phyloP scores from a whole-genome alignment of 2,329 filamentous ascomycete species.

The Aspergillus jensenii region DNA sequence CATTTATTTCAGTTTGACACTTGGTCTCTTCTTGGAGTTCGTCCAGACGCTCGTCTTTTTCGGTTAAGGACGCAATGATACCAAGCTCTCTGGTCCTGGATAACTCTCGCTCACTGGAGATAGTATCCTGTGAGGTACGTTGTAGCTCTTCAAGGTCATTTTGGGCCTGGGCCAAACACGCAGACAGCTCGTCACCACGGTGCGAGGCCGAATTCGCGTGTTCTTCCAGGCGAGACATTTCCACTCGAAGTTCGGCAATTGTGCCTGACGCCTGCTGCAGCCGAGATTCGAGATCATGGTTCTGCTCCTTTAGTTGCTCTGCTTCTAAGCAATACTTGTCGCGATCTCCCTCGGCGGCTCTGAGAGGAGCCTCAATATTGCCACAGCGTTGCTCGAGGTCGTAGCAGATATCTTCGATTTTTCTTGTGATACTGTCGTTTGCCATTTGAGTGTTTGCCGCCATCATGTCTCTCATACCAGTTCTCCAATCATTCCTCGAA shows the following conservation, averaged over 20 bases:
- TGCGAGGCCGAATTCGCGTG: conserved; percentile 40
- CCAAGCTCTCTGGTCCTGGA: conserved; percentile 43
- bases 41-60: conserved; percentile 47
- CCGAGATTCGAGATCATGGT: conserved; percentile 38
- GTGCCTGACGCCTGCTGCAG: conserved; percentile 35
- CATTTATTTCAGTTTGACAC: conserved; percentile 21
- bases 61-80: conserved; percentile 42
- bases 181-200: conserved; percentile 38
- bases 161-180: conserved; percentile 32
- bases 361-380: conserved; percentile 55
- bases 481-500: conserved; percentile 50
- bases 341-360: conserved; percentile 38
- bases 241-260: conserved; percentile 40
- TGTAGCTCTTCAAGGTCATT: conserved; percentile 39
- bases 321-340: conserved; percentile 35
- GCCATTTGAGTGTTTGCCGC: conserved; percentile 43
- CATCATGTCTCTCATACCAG: conserved; percentile 47
- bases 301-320: conserved; percentile 34
- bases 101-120: conserved; percentile 26
- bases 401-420: conserved; percentile 54
- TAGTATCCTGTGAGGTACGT: conserved; percentile 30
- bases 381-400: conserved; percentile 59
- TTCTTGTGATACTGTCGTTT: conserved; percentile 48
- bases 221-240: conserved; percentile 37
- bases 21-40: conserved; percentile 39